Base-by-base conservation (phyloP, 192 early-diverging fungal species). In the Funneliformis mosseae region DNA sequence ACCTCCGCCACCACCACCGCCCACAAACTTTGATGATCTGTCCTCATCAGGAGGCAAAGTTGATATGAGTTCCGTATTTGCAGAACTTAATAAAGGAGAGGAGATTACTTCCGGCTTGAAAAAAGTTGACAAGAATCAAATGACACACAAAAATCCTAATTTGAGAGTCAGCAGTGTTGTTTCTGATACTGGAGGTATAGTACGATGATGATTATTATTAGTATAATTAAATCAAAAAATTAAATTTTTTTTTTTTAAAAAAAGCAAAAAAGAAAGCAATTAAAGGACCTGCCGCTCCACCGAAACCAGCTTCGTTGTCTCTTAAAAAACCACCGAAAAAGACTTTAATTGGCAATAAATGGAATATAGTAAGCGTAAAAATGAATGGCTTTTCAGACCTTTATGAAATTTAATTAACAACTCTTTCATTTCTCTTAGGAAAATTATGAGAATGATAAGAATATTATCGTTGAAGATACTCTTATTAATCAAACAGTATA, bases 61-160 rank as follows among this genome's bases (percentile, higher is more conserved):
- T 55, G 88, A 86, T 38, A 87, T 87, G 70, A 85, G 88, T 25
- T 90, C 92, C 1, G 88, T 98, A 33, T 96, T 98, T 88, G 92
- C 93, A 46, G 91, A 93, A 63, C 84, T 98, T 81, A 97, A 96
- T 90, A 89, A 92, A 66, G 97, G 95, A 75, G 85, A 86, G 63
- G 85, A 74, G 8, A 86, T 94, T 75, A 94, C 95, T 4, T 70
- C 92, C 43, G 93, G 93, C n/a, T 86, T 99, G 81, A 92, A 94
- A 69, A 97, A 97, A 84, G 98, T 99, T 2, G 96, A 97, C 77
- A 94, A 93, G 85, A 91, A 89, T 78, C 93, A 99, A 85, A 99
- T 98, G 97, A 99, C 96, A 16, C 97, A 99, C 89, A 99, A 99
- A 87, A 99, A 99, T 91, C 97, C 97, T 1, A 88, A 89, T 18